Evolutionary conservation across 2,329 filamentous ascomycete species (phyloP), one percentile per base, ranked within the genome.

Genomic region (Colletotrichum limetticola): DNA sequence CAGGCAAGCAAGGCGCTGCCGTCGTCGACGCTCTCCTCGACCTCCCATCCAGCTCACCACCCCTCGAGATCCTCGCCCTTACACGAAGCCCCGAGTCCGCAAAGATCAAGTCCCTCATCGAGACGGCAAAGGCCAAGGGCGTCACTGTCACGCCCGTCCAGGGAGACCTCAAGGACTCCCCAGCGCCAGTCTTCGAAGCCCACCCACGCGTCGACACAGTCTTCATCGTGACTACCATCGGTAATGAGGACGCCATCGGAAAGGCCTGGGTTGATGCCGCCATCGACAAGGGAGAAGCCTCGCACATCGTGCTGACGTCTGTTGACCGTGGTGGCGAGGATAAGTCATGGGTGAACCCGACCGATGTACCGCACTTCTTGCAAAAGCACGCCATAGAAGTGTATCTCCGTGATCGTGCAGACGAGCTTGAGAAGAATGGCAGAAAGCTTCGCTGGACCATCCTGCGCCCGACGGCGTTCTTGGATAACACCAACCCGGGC

Each of bases 1-100:
- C 80, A 49, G 86, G 87, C n/a, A 84, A 85, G 69, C 87, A 85
- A 60, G 86, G 86, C 73, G 78, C 81, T 56, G 79, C 86, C 30
- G 80, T 85, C 61, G 78, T 87, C 55, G 72, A 83, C 26, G 80
- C 67, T 35, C 67, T 75, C 12, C 65, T 83, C 30, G 74, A 75
- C 59, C 78, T 74, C 22, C 63, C 49, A 46, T 12, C 35, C 19
- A 65, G 58, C 24, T 62, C 67, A 7, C 28, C 49, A 11, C 49
- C 71, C 24, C 55, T 68, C 42, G 66, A 74, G 24, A 71, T 75
- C 30, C 74, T 75, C 35, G 74, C 74, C 26, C 68, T 75, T 28
- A 75, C 74, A 1, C 60, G 74, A 1, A 74, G 63, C 22, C 58
- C 64, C 1, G 64, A 61, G 22, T 75, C 74, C 0, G 22, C 67